phyloP scores from a whole-genome alignment of 2,329 filamentous ascomycete species.

The Scedosporium apiospermum region DNA sequence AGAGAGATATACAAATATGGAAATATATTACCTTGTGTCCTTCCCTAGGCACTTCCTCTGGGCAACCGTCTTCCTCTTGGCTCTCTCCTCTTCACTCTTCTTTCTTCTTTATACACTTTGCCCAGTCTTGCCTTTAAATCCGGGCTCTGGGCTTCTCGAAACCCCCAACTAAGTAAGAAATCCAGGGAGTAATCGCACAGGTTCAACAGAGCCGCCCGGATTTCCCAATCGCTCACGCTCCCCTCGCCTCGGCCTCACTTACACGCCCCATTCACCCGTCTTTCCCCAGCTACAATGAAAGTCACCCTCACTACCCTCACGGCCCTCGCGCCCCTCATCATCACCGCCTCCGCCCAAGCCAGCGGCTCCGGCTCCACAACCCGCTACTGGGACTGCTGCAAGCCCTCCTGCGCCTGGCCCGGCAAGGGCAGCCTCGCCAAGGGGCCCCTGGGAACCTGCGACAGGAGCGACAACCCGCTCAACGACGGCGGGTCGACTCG shows the following conservation, averaged over 20 bases:
- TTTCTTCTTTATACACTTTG: too few species aligned
- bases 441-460: slow-evolving; percentile 42
- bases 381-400: slow-evolving; percentile 59
- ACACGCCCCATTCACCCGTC: not conserved
- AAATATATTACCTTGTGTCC: too few species aligned
- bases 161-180: too few species aligned
- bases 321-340: slow-evolving; percentile 7
- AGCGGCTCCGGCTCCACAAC: slow-evolving; percentile 4
- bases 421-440: slow-evolving; percentile 41
- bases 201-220: not conserved
- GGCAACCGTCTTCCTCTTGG: too few species aligned
- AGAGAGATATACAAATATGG: too few species aligned
- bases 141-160: too few species aligned
- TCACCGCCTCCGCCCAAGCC: not conserved
- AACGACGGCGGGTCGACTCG: slow-evolving; percentile 32
- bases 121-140: too few species aligned
- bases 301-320: slow-evolving; percentile 7
- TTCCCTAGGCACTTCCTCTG: too few species aligned
- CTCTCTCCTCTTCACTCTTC: too few species aligned
- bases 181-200: too few species aligned
- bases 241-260: not conserved
- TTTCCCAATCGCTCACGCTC: not conserved
- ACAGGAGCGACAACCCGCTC: slow-evolving; percentile 44
- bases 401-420: slow-evolving; percentile 55
- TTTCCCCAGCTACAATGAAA: not conserved